These are phyloP conservation scores for Artemisia annua DNA, from an alignment of 129 eudicot species.

Conservation along the genomic window DNA sequence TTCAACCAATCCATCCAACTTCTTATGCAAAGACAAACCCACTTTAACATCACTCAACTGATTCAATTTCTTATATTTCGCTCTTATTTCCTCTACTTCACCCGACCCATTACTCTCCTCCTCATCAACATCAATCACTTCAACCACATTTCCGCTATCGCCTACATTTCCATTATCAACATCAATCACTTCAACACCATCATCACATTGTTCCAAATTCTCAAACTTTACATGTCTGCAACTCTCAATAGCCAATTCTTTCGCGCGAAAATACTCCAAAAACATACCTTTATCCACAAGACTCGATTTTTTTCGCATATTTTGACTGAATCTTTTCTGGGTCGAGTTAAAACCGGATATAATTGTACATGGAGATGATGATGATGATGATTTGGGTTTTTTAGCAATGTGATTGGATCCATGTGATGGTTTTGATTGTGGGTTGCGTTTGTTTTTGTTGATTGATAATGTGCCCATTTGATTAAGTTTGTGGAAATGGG, in stretches of 20 bases:
- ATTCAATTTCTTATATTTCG: slow-evolving; percentile 27
- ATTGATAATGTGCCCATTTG: slow-evolving; percentile 58
- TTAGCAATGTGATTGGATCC: slow-evolving; percentile 35
- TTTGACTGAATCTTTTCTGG: slow-evolving; percentile 2
- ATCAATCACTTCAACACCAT: not conserved
- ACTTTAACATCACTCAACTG: slow-evolving; percentile 11
- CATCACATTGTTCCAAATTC: slow-evolving; percentile 45
- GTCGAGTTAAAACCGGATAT: slow-evolving; percentile 22
- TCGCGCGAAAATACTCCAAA: slow-evolving; percentile 8
- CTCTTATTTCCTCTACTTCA: slow-evolving; percentile 30
- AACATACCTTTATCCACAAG: not conserved
- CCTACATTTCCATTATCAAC: slow-evolving; percentile 30
- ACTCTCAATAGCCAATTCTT: slow-evolving; percentile 11
- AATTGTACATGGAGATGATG: slow-evolving; percentile 48
- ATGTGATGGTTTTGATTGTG: not conserved
- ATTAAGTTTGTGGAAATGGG: not conserved
- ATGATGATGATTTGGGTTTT: slow-evolving; percentile 41
- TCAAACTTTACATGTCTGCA: slow-evolving; percentile 35
- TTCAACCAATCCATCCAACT: slow-evolving; percentile 23
- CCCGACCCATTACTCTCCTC: slow-evolving; percentile 14
- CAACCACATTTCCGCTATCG: slow-evolving; percentile 39
- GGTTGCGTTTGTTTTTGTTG: slow-evolving; percentile 46
- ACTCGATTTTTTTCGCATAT: not conserved
- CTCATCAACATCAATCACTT: slow-evolving; percentile 30
- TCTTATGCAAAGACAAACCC: slow-evolving; percentile 31